Evolutionary conservation across 345 rosid species (phyloP), one percentile per base, ranked within the genome.

Genomic region (Atalantia buxifolia): DNA sequence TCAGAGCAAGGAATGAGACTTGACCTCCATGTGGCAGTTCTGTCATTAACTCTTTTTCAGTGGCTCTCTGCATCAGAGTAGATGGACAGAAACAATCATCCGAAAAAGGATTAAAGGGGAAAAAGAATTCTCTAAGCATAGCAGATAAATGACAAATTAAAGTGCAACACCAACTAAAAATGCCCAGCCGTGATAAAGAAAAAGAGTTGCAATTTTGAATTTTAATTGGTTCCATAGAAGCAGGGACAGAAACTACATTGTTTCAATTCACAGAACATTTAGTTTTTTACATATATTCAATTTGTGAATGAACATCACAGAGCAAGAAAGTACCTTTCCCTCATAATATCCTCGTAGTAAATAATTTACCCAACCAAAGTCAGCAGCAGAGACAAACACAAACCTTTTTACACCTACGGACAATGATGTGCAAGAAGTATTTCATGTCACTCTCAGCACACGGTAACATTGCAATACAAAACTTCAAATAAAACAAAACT

Each of bases 341-440:
- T 86, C 80, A 56, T 83, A 90, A 87, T 88, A 90, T 68, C 92
- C 92, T 65, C 70, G 70, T 24, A 89, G 80, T 69, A 87, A 64
- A 57, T 86, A 76, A 66, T 87, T 86, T 69, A 88, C 60, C 72
- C 89, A 53, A 57, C 94, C 94, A 73, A 80, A 89, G 79, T 89
- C 94, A 45, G 91, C 92, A 80, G 94, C 94, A 68, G 91, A 90
- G 55, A 89, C 80, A 24, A 86, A 90, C 35, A 86, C 94, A 82
- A 83, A 88, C 71, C 88, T 86, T 75, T 86, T 85, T 57, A 89
- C 91, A 84, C 92, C 92, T 90, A 82, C 55, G 77, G 53, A 59
- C 27, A 74, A 28, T 33, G 68, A 76, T 50, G 50, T 19, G 28
- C 16, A 33, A 16, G n/a, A 68, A 31, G 12, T 16, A 22, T 55